Percentiles rank a stretch among this genome's conserved stretches.
These are phyloP conservation scores for Trichophyton mentagrophytes DNA, from an alignment of 2,329 filamentous ascomycete species.

Conservation along the genomic window DNA sequence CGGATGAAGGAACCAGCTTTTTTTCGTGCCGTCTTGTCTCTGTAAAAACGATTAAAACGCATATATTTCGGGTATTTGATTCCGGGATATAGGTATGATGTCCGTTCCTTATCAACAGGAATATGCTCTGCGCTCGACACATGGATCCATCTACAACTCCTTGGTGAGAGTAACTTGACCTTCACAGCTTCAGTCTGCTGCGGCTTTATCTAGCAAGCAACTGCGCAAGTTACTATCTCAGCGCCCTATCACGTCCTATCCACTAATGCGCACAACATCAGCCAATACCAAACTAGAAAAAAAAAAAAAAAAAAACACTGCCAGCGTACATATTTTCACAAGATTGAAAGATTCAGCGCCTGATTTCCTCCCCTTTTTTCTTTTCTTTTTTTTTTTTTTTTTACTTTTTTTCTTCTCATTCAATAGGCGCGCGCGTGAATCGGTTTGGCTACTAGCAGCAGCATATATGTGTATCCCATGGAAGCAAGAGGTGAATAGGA, in stretches of 20 bases:
- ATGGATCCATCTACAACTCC: too few species aligned
- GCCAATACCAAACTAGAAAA: background rate
- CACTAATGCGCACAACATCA: background rate
- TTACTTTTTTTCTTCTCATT: background rate
- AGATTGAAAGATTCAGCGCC: background rate
- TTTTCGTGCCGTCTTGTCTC: background rate
- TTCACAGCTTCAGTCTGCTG: too few species aligned
- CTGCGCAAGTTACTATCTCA: too few species aligned
- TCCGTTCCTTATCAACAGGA: background rate
- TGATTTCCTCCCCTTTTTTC: background rate
- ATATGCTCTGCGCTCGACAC: too few species aligned
- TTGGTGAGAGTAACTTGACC: too few species aligned
- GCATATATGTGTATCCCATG: background rate
- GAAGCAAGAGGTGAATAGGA: background rate
- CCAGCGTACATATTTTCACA: background rate
- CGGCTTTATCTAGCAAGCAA: too few species aligned
- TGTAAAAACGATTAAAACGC: background rate
- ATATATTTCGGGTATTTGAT: slow-evolving; percentile 2
- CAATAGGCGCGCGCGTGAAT: background rate
- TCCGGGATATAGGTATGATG: slow-evolving; percentile 1
- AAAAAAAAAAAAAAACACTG: background rate
- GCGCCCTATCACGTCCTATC: too few species aligned
- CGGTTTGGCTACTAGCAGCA: background rate
- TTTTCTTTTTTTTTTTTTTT: background rate
- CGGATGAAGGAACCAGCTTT: slow-evolving; percentile 21